Conservation (phyloP, 2,329 filamentous ascomycete species). For the Cladosporium sp. region DNA sequence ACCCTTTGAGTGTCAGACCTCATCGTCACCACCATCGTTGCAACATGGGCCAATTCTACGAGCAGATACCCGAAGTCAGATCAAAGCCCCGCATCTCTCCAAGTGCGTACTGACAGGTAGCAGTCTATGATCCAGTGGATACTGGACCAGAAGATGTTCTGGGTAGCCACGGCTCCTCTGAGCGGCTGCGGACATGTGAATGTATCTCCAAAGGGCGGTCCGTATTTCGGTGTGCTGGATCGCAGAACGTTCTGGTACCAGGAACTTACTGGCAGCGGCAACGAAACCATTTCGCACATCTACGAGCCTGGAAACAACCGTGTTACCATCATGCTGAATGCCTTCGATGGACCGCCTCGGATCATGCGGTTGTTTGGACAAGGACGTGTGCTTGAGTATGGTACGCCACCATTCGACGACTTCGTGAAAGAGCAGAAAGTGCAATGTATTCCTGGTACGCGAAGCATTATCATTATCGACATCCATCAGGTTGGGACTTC, state of each 20-base stretch:
- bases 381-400: conserved; percentile 35
- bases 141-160: conserved; percentile 40
- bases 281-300: conserved; percentile 42
- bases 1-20: too few relatives aligned
- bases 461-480: conserved; percentile 39
- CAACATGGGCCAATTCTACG: conserved; percentile 12
- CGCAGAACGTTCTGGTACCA: conserved; percentile 41
- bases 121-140: conserved; percentile 38
- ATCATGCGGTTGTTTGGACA: conserved; percentile 42
- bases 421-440: conserved; percentile 35
- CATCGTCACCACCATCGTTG: too few relatives aligned
- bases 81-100: not conserved
- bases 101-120: conserved; percentile 28
- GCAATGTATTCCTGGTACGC: conserved; percentile 32
- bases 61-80: conserved; percentile 11
- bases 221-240: conserved; percentile 38
- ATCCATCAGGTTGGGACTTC: conserved; percentile 40
- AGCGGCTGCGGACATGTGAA: conserved; percentile 40
- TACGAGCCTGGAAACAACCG: conserved; percentile 39
- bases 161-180: conserved; percentile 40
- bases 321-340: conserved; percentile 40
- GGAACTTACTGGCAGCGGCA: conserved; percentile 39
- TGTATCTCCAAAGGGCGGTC: conserved; percentile 42
- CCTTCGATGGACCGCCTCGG: conserved; percentile 38
- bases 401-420: conserved; percentile 27